phyloP scores from a whole-genome alignment of 768 basidiomycete genomes.

The Phylloporus sp. region DNA sequence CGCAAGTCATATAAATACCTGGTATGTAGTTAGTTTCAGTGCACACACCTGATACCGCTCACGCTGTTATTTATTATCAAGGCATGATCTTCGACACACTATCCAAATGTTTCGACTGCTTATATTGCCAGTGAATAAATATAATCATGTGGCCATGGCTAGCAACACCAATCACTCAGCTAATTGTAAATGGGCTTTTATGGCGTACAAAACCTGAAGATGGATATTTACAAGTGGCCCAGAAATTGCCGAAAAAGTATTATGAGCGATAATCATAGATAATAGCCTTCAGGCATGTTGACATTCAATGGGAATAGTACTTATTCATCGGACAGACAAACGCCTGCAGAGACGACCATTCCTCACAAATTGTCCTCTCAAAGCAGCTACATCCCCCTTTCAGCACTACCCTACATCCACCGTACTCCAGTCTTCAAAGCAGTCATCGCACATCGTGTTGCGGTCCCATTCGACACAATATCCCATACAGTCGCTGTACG shows the following conservation, averaged over 20 bases:
- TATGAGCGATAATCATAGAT: too few relatives aligned
- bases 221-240: too few relatives aligned
- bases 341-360: too few relatives aligned
- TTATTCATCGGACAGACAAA: too few relatives aligned
- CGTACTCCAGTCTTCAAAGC: constrained; percentile 14
- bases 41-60: not conserved
- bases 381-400: too few relatives aligned
- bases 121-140: not conserved
- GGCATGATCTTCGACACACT: constrained; percentile 23
- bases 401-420: not conserved
- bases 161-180: not conserved
- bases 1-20: constrained; percentile 87
- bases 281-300: too few relatives aligned
- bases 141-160: not conserved
- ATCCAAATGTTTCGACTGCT: not conserved
- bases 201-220: too few relatives aligned
- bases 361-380: too few relatives aligned
- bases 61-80: constrained; percentile 3
- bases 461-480: constrained; percentile 17
- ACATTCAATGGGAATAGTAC: too few relatives aligned
- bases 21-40: constrained; percentile 26
- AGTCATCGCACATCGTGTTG: constrained; percentile 23
- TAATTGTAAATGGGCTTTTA: too few relatives aligned
- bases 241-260: too few relatives aligned
- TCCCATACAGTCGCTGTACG: constrained; percentile 24